Conservation (phyloP, 805 yeast species). For the Sugiyamaella chiloensis region DNA sequence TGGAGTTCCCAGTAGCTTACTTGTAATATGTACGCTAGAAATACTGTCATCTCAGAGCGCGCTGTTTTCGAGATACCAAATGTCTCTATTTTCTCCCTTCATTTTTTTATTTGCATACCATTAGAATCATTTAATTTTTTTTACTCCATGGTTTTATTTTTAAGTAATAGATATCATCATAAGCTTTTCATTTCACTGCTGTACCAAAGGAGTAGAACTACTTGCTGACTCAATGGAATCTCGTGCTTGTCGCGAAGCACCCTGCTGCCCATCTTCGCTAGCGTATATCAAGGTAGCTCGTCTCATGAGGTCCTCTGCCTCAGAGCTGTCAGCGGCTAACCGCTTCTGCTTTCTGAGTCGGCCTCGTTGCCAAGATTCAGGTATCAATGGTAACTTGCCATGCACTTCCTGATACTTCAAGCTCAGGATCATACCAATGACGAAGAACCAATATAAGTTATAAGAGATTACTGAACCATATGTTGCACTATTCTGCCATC, state of each 20-base stretch:
- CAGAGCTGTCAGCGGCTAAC: slow-evolving; percentile 1
- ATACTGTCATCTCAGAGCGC: no score
- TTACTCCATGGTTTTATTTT: no score
- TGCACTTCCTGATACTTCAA: slow-evolving; percentile 52
- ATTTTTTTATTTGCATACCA: slow-evolving; percentile 1
- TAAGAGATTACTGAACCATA: slow-evolving; percentile 80
- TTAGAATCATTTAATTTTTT: no score
- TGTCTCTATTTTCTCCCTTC: not conserved
- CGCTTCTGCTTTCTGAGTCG: not conserved
- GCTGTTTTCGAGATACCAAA: not conserved
- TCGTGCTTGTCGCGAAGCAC: slow-evolving; percentile 3
- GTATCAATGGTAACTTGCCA: slow-evolving; percentile 60
- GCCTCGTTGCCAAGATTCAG: slow-evolving; percentile 51
- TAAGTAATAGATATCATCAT: no score
- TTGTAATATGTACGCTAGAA: no score
- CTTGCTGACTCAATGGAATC: slow-evolving; percentile 13
- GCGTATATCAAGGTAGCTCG: slow-evolving; percentile 15
- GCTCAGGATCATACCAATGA: slow-evolving; percentile 43
- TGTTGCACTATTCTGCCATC: slow-evolving; percentile 94
- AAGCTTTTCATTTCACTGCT: no score
- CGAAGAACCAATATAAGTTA: slow-evolving; percentile 61
- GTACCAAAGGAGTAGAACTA: slow-evolving; percentile 18
- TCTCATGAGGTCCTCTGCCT: slow-evolving; percentile 14
- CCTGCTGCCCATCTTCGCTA: slow-evolving; percentile 4
- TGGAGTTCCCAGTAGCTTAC: slow-evolving; percentile 38